Evolutionary conservation across 2,329 filamentous ascomycete species (phyloP).

Genomic region (Aureobasidium leucospermi): DNA sequence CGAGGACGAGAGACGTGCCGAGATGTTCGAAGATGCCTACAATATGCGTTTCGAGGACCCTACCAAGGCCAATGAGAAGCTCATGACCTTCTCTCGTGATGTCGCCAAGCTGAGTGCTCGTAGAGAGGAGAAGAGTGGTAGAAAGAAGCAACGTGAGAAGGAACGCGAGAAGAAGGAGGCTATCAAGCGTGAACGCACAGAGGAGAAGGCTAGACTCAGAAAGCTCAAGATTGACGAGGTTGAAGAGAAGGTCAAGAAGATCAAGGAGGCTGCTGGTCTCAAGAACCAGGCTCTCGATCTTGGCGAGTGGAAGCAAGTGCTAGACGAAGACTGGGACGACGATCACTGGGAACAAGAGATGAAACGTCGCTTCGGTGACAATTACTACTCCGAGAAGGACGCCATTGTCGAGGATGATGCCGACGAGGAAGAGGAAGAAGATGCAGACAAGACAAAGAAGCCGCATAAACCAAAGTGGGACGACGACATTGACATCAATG

Average conservation of each 20-base stretch:
- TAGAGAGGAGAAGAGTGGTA: conserved; percentile 72
- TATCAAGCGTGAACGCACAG: conserved; percentile 66
- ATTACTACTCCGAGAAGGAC: conserved; percentile 73
- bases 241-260: conserved; percentile 76
- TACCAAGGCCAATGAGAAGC: conserved; percentile 73
- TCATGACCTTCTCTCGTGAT: conserved; percentile 85
- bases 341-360: conserved; percentile 87
- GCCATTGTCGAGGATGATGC: conserved; percentile 1
- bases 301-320: conserved; percentile 74
- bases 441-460: conserved; percentile 66
- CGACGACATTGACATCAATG: conserved; percentile 95
- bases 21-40: conserved; percentile 86
- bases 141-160: conserved; percentile 70
- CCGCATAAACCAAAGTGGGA: conserved; percentile 91
- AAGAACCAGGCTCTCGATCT: conserved; percentile 56
- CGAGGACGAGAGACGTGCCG: conserved; percentile 65
- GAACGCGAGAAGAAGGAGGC: conserved; percentile 72
- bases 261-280: conserved; percentile 81
- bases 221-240: conserved; percentile 88
- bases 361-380: conserved; percentile 77
- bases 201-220: conserved; percentile 74
- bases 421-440: conserved; percentile 38
- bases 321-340: conserved; percentile 85
- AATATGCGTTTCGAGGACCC: conserved; percentile 96
- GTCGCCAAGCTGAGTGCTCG: conserved; percentile 76